phyloP scores from a whole-genome alignment of 2,329 filamentous ascomycete genomes.

The Huntiella abstrusa region DNA sequence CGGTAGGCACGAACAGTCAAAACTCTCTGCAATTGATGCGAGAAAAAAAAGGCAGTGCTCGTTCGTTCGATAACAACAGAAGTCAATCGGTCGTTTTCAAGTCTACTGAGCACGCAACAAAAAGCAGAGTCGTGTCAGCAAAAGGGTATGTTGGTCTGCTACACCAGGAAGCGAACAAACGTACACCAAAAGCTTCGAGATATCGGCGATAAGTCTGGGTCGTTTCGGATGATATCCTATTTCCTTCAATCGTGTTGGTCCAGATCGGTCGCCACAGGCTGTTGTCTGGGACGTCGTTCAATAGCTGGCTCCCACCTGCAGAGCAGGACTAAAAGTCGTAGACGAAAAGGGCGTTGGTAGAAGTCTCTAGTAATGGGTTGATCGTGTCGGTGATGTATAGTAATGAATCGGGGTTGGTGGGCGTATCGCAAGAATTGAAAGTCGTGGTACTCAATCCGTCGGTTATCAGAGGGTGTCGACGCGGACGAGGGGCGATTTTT shows the following conservation, averaged over 20 bases:
- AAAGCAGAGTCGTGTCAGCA: constrained; percentile 10
- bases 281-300: too few species aligned
- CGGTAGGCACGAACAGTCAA: too few species aligned
- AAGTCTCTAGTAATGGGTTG: background rate
- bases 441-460: constrained; percentile 8
- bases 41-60: background rate
- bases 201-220: constrained; percentile 1
- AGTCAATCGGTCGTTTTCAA: constrained; percentile 9
- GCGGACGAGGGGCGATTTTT: constrained; percentile 7
- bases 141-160: constrained; percentile 7
- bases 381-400: background rate
- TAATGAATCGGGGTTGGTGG: background rate
- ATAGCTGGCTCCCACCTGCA: constrained; percentile 7
- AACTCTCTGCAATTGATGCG: too few species aligned
- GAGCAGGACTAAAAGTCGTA: constrained; percentile 9
- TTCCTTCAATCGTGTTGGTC: too few species aligned
- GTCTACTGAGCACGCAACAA: constrained; percentile 4
- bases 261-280: too few species aligned
- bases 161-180: constrained; percentile 9
- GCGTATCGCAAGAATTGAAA: constrained; percentile 2
- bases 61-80: constrained; percentile 5
- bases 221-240: background rate
- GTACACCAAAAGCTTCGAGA: constrained; percentile 3
- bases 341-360: background rate
- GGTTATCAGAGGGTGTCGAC: constrained; percentile 5